Conservation (phyloP, 176 grass and related monocot genomes). For the Themeda triandra region DNA sequence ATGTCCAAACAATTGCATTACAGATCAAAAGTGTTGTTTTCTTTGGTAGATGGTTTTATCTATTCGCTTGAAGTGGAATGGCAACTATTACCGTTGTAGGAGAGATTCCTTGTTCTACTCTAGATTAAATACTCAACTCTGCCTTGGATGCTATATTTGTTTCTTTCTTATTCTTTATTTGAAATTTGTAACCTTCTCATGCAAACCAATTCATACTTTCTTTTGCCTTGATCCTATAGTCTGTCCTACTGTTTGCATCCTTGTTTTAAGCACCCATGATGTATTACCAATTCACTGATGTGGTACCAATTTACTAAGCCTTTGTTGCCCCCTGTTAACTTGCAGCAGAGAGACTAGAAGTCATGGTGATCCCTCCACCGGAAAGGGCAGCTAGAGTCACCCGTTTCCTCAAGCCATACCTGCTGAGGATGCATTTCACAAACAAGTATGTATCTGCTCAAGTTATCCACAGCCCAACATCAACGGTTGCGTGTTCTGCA, state of each 20-base stretch:
- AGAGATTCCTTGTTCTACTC: too few species aligned
- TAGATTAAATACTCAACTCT: too few species aligned
- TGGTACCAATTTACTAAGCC: too few species aligned
- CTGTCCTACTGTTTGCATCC: too few species aligned
- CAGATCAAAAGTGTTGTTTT: not conserved
- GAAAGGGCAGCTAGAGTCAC: conserved; percentile 48
- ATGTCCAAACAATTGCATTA: not conserved
- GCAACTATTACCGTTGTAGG: not conserved
- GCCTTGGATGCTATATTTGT: too few species aligned
- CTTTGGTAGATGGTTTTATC: not conserved
- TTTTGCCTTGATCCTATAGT: too few species aligned
- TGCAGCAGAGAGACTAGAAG: not conserved
- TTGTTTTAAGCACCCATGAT: too few species aligned
- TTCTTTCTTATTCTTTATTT: too few species aligned
- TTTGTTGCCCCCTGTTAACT: not conserved
- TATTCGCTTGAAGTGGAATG: not conserved
- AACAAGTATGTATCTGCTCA: conserved; percentile 62
- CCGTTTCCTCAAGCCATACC: conserved; percentile 37
- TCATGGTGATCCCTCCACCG: conserved; percentile 73
- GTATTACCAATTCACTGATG: too few species aligned
- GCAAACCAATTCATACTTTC: too few species aligned
- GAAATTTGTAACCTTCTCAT: too few species aligned
- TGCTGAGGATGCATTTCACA: conserved; percentile 79
- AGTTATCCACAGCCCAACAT: conserved; percentile 65
- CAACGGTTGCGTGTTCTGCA: conserved; percentile 54